These are phyloP conservation scores for Blastobotrys peoriensis DNA, from an alignment of 805 yeast species.

Conservation along the genomic window DNA sequence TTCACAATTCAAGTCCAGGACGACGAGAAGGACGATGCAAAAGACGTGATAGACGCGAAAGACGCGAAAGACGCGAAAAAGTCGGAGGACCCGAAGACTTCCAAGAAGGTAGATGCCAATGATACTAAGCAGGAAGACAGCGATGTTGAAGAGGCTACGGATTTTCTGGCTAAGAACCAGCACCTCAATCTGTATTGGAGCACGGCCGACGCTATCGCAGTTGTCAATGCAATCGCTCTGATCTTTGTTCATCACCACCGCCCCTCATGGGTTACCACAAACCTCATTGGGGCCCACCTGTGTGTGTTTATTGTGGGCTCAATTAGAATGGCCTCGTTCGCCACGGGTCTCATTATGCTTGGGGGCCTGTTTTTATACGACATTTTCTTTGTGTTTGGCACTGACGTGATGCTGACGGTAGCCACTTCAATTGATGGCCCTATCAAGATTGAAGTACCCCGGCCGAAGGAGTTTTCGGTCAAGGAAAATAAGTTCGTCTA, in stretches of 20 bases:
- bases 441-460: conserved; percentile 43
- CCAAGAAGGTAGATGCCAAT: too few relatives aligned
- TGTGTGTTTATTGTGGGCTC: conserved; percentile 40
- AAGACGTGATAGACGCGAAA: conserved; percentile 9
- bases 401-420: conserved; percentile 56
- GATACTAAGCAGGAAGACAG: too few relatives aligned
- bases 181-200: conserved; percentile 1
- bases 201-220: conserved; percentile 2
- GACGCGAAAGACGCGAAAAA: conserved; percentile 7
- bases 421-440: conserved; percentile 55
- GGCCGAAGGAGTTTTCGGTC: conserved; percentile 16
- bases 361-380: conserved; percentile 54
- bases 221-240: background rate
- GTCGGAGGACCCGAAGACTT: background rate
- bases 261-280: conserved; percentile 42
- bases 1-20: conserved; percentile 44
- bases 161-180: background rate
- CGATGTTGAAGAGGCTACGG: too few relatives aligned
- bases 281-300: conserved; percentile 38
- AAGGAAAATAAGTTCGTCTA: conserved; percentile 9
- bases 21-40: conserved; percentile 42
- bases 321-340: conserved; percentile 39
- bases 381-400: conserved; percentile 59
- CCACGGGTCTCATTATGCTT: conserved; percentile 41
- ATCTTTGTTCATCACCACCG: background rate